Base-by-base conservation (phyloP, 2,329 filamentous ascomycete species). In the Colletotrichum ledebouriae region DNA sequence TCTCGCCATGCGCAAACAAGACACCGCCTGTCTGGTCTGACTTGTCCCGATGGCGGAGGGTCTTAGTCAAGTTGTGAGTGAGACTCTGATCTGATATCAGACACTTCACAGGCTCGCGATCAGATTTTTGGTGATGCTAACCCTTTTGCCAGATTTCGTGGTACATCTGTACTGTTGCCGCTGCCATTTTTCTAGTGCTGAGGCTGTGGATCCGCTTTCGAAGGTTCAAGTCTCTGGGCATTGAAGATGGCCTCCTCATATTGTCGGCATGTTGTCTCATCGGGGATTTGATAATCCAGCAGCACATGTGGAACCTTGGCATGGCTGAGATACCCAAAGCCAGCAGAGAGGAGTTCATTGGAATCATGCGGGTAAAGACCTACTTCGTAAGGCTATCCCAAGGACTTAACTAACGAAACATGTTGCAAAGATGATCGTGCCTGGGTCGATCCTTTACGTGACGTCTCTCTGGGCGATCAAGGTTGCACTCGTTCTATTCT, bases 401-500 rank as follows among this genome's bases (percentile, higher is more conserved):
- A 55, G 42, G 56, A 7, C 50, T 25, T 39, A 10, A 33, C 64
- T 41, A 53, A 56, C 29, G 20, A 15, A 34, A 1, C 15, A 1
- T 15, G 3, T 12, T n/a, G 15, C 10, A 11, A 67, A 78, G 75
- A 80, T 81, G 76, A 81, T 81, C 34, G 73, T 81, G 1, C 80
- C 80, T 1, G 80, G 80, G 13, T 81, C 80, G 1, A 74, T 77
- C 2, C 75, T 82, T 2, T 82, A 82, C 52, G 78, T 81, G 0
- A 72, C 79, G 3, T 80, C 79, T 3, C 65, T 82, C 5, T 82
- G 80, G 80, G 72, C 78, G 12, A 78, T 82, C 72, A 82, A 82
- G 55, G 73, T 80, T 6, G 79, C 79, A 4, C 72, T 82, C 4
- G 79, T 82, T 7, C 49, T 81, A 1, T 81, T 82, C 63, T 82